These are phyloP conservation scores for Kandelia obovata DNA, from an alignment of 345 rosid genomes.

Conservation along the genomic window DNA sequence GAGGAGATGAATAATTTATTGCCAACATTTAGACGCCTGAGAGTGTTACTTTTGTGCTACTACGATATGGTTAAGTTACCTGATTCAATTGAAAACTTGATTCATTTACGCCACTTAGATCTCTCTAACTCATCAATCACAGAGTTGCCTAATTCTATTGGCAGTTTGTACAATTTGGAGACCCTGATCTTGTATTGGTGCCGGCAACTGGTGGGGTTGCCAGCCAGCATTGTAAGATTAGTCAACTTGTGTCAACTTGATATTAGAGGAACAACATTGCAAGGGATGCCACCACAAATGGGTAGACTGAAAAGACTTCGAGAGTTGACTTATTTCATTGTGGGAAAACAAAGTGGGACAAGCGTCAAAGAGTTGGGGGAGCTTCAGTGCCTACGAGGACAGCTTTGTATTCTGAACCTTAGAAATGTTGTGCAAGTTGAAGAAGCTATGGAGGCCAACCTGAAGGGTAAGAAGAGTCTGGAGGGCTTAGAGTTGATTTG, in stretches of 20 bases:
- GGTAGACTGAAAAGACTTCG: not conserved
- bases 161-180: not conserved
- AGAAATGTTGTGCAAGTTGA: not conserved
- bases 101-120: not conserved
- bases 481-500: not conserved
- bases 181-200: not conserved
- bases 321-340: not conserved
- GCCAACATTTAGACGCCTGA: not conserved
- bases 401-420: not conserved
- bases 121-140: not conserved
- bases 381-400: not conserved
- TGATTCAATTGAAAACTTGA: slow-evolving; percentile 1
- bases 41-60: not conserved
- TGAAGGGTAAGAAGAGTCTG: not conserved
- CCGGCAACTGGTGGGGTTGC: not conserved
- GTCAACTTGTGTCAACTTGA: not conserved
- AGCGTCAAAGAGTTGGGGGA: slow-evolving; percentile 2
- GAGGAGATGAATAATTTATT: not conserved
- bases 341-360: slow-evolving; percentile 3
- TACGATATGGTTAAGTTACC: not conserved
- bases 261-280: not conserved
- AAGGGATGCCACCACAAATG: slow-evolving; percentile 7
- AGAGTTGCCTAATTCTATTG: not conserved
- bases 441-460: not conserved
- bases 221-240: not conserved